Percentiles rank a stretch among this genome's conserved stretches.
These are phyloP conservation scores for Podospora comata DNA, from an alignment of 495 filamentous ascomycete genomes.

Conservation along the genomic window DNA sequence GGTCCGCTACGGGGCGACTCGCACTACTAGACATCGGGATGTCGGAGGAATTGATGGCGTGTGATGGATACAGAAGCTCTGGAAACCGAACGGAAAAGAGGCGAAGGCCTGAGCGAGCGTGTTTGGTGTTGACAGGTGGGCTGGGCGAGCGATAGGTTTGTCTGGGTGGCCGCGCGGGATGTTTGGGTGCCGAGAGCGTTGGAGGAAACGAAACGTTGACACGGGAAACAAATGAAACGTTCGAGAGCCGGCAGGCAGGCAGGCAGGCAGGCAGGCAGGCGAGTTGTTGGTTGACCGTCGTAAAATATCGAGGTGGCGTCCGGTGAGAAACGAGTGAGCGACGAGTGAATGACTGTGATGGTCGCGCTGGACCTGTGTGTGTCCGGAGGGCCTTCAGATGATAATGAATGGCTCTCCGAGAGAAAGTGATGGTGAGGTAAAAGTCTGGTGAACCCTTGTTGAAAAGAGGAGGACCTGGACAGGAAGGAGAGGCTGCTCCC, in stretches of 20 bases:
- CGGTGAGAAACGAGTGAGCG: neutral
- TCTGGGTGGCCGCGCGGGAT: constrained; percentile 9
- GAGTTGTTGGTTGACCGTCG: neutral
- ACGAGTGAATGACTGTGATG: neutral
- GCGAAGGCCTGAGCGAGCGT: constrained; percentile 8
- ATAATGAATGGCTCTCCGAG: neutral
- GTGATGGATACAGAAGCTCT: constrained; percentile 1
- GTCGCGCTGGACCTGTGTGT: neutral
- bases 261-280: neutral
- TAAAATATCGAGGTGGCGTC: neutral
- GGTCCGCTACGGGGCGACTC: neutral
- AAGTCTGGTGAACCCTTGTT: neutral
- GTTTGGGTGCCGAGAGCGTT: constrained; percentile 15
- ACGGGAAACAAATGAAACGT: constrained; percentile 5
- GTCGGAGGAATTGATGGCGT: neutral
- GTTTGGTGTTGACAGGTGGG: constrained; percentile 8
- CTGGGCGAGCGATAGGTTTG: neutral
- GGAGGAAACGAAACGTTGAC: constrained; percentile 19
- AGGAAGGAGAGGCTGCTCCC: neutral
- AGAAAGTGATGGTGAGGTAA: neutral
- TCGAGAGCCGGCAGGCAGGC: constrained; percentile 1
- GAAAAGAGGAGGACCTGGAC: neutral
- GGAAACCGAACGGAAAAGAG: constrained; percentile 9
- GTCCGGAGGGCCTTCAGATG: neutral
- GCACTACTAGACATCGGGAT: neutral